These are phyloP conservation scores for Hygrophoropsis aurantiaca DNA, from an alignment of 768 basidiomycete genomes.

Conservation along the genomic window DNA sequence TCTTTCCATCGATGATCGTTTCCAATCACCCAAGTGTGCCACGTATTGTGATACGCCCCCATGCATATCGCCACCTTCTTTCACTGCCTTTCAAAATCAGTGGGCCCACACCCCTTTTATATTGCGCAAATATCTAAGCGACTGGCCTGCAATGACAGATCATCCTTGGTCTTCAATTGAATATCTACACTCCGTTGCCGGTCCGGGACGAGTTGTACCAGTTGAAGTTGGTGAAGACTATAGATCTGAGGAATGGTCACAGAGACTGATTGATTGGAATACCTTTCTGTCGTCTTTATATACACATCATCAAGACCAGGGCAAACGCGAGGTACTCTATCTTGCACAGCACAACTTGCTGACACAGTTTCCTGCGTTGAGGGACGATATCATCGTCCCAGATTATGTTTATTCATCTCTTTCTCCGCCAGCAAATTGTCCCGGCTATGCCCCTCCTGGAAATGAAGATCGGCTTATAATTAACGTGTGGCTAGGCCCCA, in stretches of 20 bases:
- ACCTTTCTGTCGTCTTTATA: conserved; percentile 58
- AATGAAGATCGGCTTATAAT: conserved; percentile 66
- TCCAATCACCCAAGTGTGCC: not conserved
- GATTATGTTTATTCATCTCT: conserved; percentile 83
- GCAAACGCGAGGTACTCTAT: conserved; percentile 50
- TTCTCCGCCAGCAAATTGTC: conserved; percentile 38
- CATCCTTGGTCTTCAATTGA: conserved; percentile 67
- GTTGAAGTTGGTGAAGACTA: conserved; percentile 90
- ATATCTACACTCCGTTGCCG: conserved; percentile 72
- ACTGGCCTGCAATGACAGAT: conserved; percentile 79
- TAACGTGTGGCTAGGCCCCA: conserved; percentile 84
- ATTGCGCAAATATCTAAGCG: conserved; percentile 50
- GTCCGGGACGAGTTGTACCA: conserved; percentile 83
- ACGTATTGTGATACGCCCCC: conserved; percentile 32
- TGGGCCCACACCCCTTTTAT: conserved; percentile 66
- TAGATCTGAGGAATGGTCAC: conserved; percentile 76
- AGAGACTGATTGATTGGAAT: conserved; percentile 76
- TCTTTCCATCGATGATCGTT: conserved; percentile 1
- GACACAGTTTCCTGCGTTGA: conserved; percentile 77
- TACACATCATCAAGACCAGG: conserved; percentile 14
- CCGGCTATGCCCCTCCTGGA: conserved; percentile 60
- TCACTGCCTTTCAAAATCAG: conserved; percentile 50
- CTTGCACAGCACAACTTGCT: conserved; percentile 91
- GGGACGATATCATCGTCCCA: conserved; percentile 76
- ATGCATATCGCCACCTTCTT: conserved; percentile 49